A percentile compares a stretch with the other conserved stretches of the same genome.
phyloP scores from a whole-genome alignment of 2,329 filamentous ascomycete species.

The Phialophora macrospora region DNA sequence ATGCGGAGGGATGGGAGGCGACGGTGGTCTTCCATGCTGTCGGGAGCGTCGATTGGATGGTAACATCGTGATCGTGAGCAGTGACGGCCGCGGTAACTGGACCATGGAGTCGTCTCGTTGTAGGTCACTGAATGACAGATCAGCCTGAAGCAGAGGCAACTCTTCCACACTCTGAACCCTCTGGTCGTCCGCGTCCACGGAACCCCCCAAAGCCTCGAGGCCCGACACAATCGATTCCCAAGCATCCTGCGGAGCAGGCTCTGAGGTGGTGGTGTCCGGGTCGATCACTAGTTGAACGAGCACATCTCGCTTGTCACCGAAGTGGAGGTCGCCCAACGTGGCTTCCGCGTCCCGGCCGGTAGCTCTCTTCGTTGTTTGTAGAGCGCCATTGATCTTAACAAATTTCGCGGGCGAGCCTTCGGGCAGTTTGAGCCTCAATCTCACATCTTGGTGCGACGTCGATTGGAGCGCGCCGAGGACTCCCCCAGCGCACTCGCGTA shows the following conservation, averaged over 20 bases:
- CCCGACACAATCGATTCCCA: slow-evolving; percentile 98
- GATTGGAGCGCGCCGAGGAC: slow-evolving; percentile 91
- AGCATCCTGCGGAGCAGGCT: slow-evolving; percentile 86
- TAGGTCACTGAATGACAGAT: slow-evolving; percentile 91
- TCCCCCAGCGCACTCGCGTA: slow-evolving; percentile 91
- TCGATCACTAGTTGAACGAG: slow-evolving; percentile 91
- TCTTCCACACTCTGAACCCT: slow-evolving; percentile 87
- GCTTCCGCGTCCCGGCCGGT: slow-evolving; percentile 94
- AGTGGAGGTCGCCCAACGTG: slow-evolving; percentile 85
- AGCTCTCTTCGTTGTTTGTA: slow-evolving; percentile 95
- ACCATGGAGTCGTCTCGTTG: slow-evolving; percentile 83
- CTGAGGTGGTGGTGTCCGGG: slow-evolving; percentile 79
- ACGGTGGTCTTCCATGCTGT: slow-evolving; percentile 55
- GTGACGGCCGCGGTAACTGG: slow-evolving; percentile 84
- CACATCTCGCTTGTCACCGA: slow-evolving; percentile 93
- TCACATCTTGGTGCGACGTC: slow-evolving; percentile 97
- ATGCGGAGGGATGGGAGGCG: slow-evolving; percentile 90
- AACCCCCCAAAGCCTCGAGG: slow-evolving; percentile 86
- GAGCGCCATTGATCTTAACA: slow-evolving; percentile 94
- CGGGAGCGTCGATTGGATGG: slow-evolving; percentile 71
- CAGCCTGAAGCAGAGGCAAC: slow-evolving; percentile 90
- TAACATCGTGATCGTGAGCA: slow-evolving; percentile 91
- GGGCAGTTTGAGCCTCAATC: slow-evolving; percentile 88
- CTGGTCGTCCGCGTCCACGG: slow-evolving; percentile 83
- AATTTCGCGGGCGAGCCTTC: slow-evolving; percentile 98